Conservation (phyloP, 345 rosid genomes). For the Jatropha curcas region DNA sequence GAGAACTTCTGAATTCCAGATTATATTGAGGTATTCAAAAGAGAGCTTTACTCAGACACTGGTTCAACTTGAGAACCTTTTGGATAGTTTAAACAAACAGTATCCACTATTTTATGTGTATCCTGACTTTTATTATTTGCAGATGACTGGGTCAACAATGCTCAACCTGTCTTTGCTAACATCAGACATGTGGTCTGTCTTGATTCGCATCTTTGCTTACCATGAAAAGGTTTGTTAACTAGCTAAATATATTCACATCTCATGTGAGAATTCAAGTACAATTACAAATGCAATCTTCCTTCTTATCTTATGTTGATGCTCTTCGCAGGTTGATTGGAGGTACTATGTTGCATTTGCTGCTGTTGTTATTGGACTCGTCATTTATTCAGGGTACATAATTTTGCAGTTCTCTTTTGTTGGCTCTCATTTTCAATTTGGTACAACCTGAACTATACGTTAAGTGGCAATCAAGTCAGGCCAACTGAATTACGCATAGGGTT, state of each 20-base stretch:
- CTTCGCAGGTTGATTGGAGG: conserved; percentile 61
- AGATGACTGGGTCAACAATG: conserved; percentile 88
- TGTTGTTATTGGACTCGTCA: conserved; percentile 61
- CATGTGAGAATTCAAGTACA: background rate
- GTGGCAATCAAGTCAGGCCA: background rate
- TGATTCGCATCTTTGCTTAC: conserved; percentile 82
- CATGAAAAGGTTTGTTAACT: conserved; percentile 67
- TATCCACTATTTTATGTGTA: background rate
- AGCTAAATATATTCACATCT: conserved; percentile 1
- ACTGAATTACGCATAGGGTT: background rate
- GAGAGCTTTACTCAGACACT: background rate
- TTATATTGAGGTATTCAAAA: background rate
- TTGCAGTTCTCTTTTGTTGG: background rate
- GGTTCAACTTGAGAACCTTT: background rate
- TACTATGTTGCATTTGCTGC: conserved; percentile 82
- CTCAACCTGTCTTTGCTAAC: conserved; percentile 86
- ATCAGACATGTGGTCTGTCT: conserved; percentile 92
- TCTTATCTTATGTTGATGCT: background rate
- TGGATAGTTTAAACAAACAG: background rate
- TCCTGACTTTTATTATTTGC: conserved; percentile 16
- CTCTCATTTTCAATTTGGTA: background rate
- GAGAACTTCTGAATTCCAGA: background rate
- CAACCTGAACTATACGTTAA: background rate
- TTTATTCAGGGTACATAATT: conserved; percentile 59
- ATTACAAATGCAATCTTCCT: background rate